These are phyloP conservation scores for Rhodomyrtus psidioides DNA, from an alignment of 441 rosid species.

Conservation along the genomic window DNA sequence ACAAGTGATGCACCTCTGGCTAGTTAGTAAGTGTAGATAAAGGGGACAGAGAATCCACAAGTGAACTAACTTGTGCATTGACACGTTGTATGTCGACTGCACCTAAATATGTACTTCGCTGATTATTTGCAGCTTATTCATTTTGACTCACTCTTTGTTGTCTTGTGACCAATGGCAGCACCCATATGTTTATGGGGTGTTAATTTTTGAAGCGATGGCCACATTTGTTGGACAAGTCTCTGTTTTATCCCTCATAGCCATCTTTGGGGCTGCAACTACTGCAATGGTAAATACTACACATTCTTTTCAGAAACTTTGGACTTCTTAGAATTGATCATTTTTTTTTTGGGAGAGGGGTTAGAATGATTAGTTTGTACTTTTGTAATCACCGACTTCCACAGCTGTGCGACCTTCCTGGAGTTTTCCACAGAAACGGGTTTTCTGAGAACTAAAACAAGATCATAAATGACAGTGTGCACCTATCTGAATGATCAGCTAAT, in stretches of 20 bases:
- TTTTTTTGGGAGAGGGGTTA: background rate
- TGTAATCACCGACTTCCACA: background rate
- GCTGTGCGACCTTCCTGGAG: background rate
- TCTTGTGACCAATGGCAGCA: slow-evolving; percentile 33
- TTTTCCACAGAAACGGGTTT: background rate
- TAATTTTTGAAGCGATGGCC: slow-evolving; percentile 80
- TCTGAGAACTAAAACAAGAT: background rate
- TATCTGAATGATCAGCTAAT: background rate
- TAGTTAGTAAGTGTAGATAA: background rate
- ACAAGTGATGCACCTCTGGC: background rate
- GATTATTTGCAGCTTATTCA: background rate
- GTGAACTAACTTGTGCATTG: no score
- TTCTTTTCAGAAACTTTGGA: background rate
- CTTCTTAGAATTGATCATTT: background rate
- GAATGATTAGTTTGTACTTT: background rate
- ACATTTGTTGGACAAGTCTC: slow-evolving; percentile 80
- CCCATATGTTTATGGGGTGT: slow-evolving; percentile 72
- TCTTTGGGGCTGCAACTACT: slow-evolving; percentile 80
- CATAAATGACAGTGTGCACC: background rate
- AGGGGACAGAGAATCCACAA: background rate
- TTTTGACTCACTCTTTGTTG: background rate
- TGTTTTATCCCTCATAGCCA: slow-evolving; percentile 71
- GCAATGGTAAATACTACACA: slow-evolving; percentile 49
- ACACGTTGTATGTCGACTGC: background rate
- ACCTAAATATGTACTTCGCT: background rate